Percentiles rank a stretch among this genome's conserved stretches.
Evolutionary conservation across 495 filamentous ascomycete species (phyloP).

Genomic region (Penicillium arizonense): DNA sequence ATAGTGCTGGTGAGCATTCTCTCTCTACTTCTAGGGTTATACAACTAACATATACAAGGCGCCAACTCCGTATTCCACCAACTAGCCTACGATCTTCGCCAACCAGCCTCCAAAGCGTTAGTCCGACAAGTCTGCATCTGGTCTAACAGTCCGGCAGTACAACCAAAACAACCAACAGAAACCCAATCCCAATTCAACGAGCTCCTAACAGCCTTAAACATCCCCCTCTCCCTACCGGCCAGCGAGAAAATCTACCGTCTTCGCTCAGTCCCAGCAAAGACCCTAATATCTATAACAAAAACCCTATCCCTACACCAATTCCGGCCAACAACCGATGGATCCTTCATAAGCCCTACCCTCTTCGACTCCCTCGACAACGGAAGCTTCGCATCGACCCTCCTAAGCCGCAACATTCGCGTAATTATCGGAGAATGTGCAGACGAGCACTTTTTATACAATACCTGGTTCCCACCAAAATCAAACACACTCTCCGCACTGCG

Average conservation of each 20-base stretch:
- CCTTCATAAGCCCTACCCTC: constrained; percentile 46
- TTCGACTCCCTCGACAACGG: constrained; percentile 49
- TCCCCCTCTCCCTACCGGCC: constrained; percentile 38
- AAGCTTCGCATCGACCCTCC: constrained; percentile 41
- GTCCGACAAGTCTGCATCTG: constrained; percentile 51
- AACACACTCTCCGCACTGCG: constrained; percentile 40
- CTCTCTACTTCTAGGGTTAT: not conserved
- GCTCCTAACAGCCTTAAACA: constrained; percentile 45
- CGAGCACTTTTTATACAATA: constrained; percentile 52
- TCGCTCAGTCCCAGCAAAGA: constrained; percentile 33
- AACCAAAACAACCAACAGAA: constrained; percentile 44
- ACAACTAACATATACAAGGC: constrained; percentile 30
- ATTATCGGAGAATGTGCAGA: constrained; percentile 56
- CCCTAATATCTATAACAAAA: constrained; percentile 40
- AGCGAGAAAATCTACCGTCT: constrained; percentile 46
- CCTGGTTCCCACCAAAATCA: constrained; percentile 36
- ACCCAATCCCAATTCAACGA: constrained; percentile 57
- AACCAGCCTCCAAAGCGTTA: constrained; percentile 36
- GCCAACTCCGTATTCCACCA: constrained; percentile 64
- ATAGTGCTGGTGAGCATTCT: constrained; percentile 50
- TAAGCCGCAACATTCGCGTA: constrained; percentile 43
- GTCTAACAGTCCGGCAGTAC: constrained; percentile 55
- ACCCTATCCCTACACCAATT: constrained; percentile 49
- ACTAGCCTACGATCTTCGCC: constrained; percentile 53
- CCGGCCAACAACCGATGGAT: constrained; percentile 49